Percentiles rank a stretch among this genome's conserved stretches.
These are phyloP conservation scores for Takashimella koratensis DNA, from an alignment of 1,284 basidiomycete genomes.

Conservation along the genomic window DNA sequence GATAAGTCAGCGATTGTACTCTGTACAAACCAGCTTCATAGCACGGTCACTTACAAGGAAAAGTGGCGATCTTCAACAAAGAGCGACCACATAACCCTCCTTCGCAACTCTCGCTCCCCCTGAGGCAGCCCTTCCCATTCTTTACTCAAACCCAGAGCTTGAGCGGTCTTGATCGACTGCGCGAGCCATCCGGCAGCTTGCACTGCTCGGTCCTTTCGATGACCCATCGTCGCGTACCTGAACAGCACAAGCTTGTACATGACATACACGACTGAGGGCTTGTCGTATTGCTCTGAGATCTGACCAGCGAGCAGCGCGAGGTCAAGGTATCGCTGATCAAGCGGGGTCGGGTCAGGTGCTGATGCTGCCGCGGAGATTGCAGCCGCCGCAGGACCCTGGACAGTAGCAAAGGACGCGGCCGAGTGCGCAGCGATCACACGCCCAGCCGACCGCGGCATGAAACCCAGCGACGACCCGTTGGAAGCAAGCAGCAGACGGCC, in stretches of 20 bases:
- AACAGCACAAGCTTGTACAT: conserved; percentile 41
- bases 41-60: conserved; percentile 34
- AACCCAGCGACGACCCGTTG: conserved; percentile 9
- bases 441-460: conserved; percentile 17
- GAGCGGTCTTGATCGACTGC: conserved; percentile 42
- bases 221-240: conserved; percentile 33
- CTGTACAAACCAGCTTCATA: too few relatives aligned
- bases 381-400: background rate
- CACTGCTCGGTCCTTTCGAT: conserved; percentile 23
- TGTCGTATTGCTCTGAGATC: conserved; percentile 36
- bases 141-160: conserved; percentile 40
- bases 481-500: conserved; percentile 38
- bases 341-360: conserved; percentile 28
- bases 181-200: conserved; percentile 35
- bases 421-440: conserved; percentile 13
- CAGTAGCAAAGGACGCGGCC: conserved; percentile 1
- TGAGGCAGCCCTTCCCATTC: conserved; percentile 42
- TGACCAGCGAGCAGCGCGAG: conserved; percentile 33
- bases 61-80: conserved; percentile 41
- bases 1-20: too few relatives aligned
- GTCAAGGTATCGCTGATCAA: conserved; percentile 45
- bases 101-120: conserved; percentile 39
- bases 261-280: conserved; percentile 40
- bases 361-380: conserved; percentile 18
- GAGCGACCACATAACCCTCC: conserved; percentile 43